Conservation (phyloP, 345 rosid species). For the Pistacia atlantica region DNA sequence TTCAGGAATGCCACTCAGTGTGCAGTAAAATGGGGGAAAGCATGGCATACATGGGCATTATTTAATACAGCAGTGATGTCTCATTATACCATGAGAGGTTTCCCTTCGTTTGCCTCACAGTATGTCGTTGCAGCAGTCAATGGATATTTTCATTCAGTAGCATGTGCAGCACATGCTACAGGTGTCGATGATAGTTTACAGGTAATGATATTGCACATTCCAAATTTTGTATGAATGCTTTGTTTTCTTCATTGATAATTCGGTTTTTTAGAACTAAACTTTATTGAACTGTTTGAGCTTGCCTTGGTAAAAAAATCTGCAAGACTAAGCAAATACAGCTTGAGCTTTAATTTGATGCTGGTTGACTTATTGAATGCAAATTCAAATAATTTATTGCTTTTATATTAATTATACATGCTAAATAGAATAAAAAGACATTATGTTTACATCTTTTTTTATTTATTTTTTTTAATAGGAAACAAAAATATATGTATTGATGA, state of each 20-base stretch:
- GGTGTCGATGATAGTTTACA: constrained; percentile 98
- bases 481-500: too few species aligned
- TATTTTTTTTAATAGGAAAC: too few species aligned
- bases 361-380: neutral
- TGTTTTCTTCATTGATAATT: neutral
- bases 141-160: constrained; percentile 97
- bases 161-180: constrained; percentile 90
- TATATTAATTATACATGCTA: too few species aligned
- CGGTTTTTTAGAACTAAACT: neutral
- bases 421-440: too few species aligned
- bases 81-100: constrained; percentile 73
- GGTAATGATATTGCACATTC: constrained; percentile 41
- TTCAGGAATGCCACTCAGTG: constrained; percentile 76
- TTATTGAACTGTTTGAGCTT: neutral
- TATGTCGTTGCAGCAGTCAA: constrained; percentile 93
- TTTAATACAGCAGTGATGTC: constrained; percentile 99
- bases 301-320: neutral
- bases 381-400: too few species aligned
- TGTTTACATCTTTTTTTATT: too few species aligned
- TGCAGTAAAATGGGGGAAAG: constrained; percentile 88
- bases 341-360: neutral
- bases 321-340: neutral
- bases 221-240: neutral
- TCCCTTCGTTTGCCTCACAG: constrained; percentile 60
- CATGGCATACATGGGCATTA: constrained; percentile 99